These are phyloP conservation scores for Luvunga scandens DNA, from an alignment of 345 rosid species.

Conservation along the genomic window DNA sequence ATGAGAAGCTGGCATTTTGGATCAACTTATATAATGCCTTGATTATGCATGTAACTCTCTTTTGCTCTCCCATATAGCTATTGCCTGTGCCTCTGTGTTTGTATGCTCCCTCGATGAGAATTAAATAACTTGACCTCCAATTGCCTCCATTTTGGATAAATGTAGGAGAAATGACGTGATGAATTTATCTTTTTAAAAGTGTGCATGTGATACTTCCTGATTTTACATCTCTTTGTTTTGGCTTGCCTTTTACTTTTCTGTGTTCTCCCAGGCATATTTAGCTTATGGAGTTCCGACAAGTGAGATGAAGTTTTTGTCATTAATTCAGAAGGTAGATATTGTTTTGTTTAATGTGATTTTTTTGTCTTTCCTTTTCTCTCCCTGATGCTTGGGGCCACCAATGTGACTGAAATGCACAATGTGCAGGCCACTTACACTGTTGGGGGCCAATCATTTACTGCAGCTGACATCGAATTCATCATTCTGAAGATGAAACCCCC, in stretches of 20 bases:
- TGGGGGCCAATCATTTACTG: slow-evolving; percentile 57
- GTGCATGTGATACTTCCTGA: background rate
- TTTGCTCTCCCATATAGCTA: background rate
- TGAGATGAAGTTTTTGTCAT: slow-evolving; percentile 49
- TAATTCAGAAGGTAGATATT: slow-evolving; percentile 60
- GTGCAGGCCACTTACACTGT: slow-evolving; percentile 61
- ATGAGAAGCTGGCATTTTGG: slow-evolving; percentile 73
- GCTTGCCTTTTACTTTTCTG: background rate
- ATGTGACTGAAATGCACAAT: slow-evolving; percentile 16
- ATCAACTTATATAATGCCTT: slow-evolving; percentile 67
- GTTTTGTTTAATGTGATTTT: background rate
- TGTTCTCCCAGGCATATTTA: slow-evolving; percentile 53
- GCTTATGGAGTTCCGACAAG: slow-evolving; percentile 67
- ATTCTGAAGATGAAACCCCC: slow-evolving; percentile 65
- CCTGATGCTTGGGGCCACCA: slow-evolving; percentile 1
- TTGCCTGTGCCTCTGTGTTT: background rate
- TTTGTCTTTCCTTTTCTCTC: background rate
- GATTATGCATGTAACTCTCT: slow-evolving; percentile 60
- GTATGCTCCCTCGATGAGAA: background rate
- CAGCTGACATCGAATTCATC: slow-evolving; percentile 53
- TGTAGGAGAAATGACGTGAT: background rate
- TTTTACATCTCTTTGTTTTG: background rate
- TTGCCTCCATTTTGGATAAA: slow-evolving; percentile 3
- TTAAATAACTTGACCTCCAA: slow-evolving; percentile 3
- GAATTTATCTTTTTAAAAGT: background rate